Evolutionary conservation across 2,329 filamentous ascomycete genomes (phyloP).

Genomic region (Alternaria triticina): DNA sequence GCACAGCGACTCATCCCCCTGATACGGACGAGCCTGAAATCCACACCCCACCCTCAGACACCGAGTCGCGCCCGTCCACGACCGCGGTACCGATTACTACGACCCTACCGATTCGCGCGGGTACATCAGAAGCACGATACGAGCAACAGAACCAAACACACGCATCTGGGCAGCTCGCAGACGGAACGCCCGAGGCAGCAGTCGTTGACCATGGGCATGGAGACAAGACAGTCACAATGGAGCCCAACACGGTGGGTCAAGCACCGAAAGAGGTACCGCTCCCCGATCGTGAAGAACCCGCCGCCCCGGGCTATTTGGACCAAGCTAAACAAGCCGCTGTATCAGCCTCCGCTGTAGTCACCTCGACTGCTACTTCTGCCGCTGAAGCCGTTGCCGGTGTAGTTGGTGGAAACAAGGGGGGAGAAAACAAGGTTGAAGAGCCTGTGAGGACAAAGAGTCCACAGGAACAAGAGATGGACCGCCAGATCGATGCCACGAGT

Average conservation of each 20-base stretch:
- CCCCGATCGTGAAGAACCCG: constrained; percentile 38
- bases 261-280: constrained; percentile 56
- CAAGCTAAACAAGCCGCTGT: constrained; percentile 52
- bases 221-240: constrained; percentile 55
- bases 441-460: constrained; percentile 33
- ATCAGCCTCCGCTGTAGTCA: constrained; percentile 33
- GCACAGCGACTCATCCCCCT: constrained; percentile 47
- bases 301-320: constrained; percentile 48
- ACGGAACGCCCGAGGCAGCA: constrained; percentile 52
- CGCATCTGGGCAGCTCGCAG: constrained; percentile 50
- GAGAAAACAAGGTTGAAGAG: constrained; percentile 23
- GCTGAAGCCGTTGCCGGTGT: constrained; percentile 38
- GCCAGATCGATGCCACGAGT: constrained; percentile 37
- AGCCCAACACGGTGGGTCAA: constrained; percentile 57
- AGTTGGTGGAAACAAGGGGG: constrained; percentile 29
- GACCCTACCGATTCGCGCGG: constrained; percentile 41
- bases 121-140: constrained; percentile 52
- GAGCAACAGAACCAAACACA: constrained; percentile 53
- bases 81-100: constrained; percentile 17
- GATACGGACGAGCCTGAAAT: constrained; percentile 26
- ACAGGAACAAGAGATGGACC: constrained; percentile 38
- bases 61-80: constrained; percentile 20
- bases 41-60: constrained; percentile 33
- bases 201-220: constrained; percentile 52
- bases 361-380: constrained; percentile 41